These are phyloP conservation scores for Cyclostephanos tholiformis DNA, from an alignment of 108 stramenopile genomes.

Conservation along the genomic window DNA sequence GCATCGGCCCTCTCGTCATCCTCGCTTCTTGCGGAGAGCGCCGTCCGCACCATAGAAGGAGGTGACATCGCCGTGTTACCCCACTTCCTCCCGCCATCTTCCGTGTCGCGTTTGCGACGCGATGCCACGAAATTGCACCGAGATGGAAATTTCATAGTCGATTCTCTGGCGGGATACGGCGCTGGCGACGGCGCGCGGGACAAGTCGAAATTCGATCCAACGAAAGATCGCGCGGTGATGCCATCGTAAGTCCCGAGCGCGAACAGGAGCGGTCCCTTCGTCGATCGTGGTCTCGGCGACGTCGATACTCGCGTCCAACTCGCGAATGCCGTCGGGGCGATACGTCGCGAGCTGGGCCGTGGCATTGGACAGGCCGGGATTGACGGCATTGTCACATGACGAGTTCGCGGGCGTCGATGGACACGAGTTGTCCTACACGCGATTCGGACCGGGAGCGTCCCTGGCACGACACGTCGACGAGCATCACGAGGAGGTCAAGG, in stretches of 20 bases:
- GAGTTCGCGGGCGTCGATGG: constrained; percentile 48
- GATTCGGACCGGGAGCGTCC: constrained; percentile 68
- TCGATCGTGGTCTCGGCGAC: constrained; percentile 36
- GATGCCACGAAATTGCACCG: constrained; percentile 51
- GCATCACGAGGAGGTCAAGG: constrained; percentile 78
- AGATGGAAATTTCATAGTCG: constrained; percentile 50
- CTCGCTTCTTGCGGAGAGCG: constrained; percentile 19
- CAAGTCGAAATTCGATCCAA: constrained; percentile 57
- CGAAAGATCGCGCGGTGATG: constrained; percentile 65
- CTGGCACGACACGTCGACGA: constrained; percentile 72
- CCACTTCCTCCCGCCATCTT: constrained; percentile 48
- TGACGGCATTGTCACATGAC: constrained; percentile 18
- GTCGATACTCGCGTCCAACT: constrained; percentile 33
- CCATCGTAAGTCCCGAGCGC: constrained; percentile 41
- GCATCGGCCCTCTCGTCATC: not conserved
- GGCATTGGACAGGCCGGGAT: constrained; percentile 55
- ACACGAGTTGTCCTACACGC: constrained; percentile 64
- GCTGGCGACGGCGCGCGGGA: constrained; percentile 2
- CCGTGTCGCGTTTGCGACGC: constrained; percentile 42
- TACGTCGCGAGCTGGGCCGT: constrained; percentile 51
- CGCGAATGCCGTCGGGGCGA: constrained; percentile 29
- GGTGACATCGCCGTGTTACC: constrained; percentile 63
- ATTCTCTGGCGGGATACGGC: constrained; percentile 63
- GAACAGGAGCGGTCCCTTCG: constrained; percentile 34
- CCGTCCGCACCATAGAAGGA: constrained; percentile 46